Conservation (phyloP, 768 basidiomycete genomes). For the Termitomyces heimii region DNA sequence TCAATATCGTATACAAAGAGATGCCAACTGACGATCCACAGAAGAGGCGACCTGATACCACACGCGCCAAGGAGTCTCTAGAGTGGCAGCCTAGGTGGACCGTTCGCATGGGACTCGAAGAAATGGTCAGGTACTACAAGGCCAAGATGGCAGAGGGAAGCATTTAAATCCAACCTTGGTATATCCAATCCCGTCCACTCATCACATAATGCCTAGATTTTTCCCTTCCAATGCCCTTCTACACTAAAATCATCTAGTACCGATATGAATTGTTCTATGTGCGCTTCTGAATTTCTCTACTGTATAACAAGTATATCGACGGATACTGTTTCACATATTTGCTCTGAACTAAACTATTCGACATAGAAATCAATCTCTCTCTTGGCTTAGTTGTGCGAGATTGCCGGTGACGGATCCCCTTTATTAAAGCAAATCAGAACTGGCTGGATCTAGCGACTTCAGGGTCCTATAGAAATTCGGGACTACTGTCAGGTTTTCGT, state of each 20-base stretch:
- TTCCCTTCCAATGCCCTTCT: not conserved
- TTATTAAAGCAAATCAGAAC: not conserved
- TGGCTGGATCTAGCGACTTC: not conserved
- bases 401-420: too few relatives aligned
- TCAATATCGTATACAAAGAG: slow-evolving; percentile 69
- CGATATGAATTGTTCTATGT: not conserved
- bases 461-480: not conserved
- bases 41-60: slow-evolving; percentile 88
- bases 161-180: slow-evolving; percentile 34
- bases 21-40: slow-evolving; percentile 94
- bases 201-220: not conserved
- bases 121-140: slow-evolving; percentile 94
- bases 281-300: not conserved
- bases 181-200: not conserved
- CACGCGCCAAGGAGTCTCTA: slow-evolving; percentile 77
- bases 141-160: slow-evolving; percentile 84
- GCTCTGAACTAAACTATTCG: not conserved
- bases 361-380: not conserved
- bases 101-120: slow-evolving; percentile 88
- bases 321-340: too few relatives aligned
- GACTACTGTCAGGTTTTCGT: not conserved
- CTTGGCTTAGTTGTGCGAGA: too few relatives aligned
- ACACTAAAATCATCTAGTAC: not conserved
- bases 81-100: slow-evolving; percentile 93
- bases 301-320: not conserved